Base-by-base conservation (phyloP, 1,284 basidiomycete species). In the Stygiomarasmius scandens region DNA sequence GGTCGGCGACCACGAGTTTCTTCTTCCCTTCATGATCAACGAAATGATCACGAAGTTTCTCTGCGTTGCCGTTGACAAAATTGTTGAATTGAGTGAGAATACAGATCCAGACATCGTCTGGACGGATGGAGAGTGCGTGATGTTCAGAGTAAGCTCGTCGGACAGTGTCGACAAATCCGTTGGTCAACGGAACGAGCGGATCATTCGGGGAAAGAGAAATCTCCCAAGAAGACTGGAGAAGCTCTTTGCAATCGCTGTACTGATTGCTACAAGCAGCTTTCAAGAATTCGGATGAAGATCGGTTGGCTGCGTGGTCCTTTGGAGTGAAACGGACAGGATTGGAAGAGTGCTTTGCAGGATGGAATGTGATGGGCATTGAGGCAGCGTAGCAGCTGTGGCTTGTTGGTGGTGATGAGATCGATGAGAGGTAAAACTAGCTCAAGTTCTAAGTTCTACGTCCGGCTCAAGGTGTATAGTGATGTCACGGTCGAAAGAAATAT, bases 101-200 rank as follows among this genome's bases (percentile, higher is more conserved):
- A 3, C 73, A 69, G 23, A 78, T 65, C 80, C 80, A 80, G 22
- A 81, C 66, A 53, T 79, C 77, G 51, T 78, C 77, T 0, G 78
- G 78, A 8, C 77, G 71, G 34, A 71, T 55, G 52, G 69, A 62
- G 14, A 79, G 69, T 3, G 66, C 68, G 9, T 71, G 72, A 55
- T 79, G 77, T 2, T 71, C 56, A 34, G 69, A 73, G 61, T 78
- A 77, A 2, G 77, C 77, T 46, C 69, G 61, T 19, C 74, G 50
- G 24, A 74, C 68, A 14, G 76, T 71, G 27, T 70, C 57, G 10
- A 78, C 74, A 38, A 78, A 71, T 0, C 76, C 75, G 53, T 77
- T 75, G 11, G 55, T 38, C 1, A 41, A 14, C 2, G 52, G 27
- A 14, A 46, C 5, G 22, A 54, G 24, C 19, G 25, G 41, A n/a